These are phyloP conservation scores for Cladosporium sphaerospermum DNA, from an alignment of 2,329 filamentous ascomycete genomes.

Conservation along the genomic window DNA sequence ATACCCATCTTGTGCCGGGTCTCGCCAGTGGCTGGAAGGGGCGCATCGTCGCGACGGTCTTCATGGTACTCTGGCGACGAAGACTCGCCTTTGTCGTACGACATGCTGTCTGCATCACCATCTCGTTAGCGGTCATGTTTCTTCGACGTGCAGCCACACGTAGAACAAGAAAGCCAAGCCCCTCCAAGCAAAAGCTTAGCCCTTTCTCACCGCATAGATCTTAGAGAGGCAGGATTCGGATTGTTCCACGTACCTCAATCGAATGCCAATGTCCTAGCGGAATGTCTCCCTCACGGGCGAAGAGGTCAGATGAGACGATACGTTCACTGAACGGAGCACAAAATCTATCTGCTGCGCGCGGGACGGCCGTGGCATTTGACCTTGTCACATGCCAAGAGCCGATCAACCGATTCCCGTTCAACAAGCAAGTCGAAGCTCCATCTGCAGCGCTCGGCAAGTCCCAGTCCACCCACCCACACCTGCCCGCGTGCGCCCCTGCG, in stretches of 20 bases:
- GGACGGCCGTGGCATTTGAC: not conserved
- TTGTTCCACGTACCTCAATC: too few species aligned
- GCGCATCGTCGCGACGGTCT: constrained; percentile 16
- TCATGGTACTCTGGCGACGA: constrained; percentile 13
- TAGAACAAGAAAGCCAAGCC: constrained; percentile 1
- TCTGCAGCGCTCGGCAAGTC: not conserved
- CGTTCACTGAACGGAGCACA: not conserved
- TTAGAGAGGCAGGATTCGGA: not conserved
- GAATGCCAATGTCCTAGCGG: too few species aligned
- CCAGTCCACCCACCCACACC: not conserved
- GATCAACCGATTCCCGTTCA: not conserved
- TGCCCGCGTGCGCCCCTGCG: not conserved
- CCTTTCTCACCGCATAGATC: not conserved
- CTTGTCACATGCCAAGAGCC: constrained; percentile 1
- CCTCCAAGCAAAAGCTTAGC: constrained; percentile 7
- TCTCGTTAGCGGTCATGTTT: not conserved
- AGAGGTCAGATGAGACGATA: not conserved
- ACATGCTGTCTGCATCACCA: constrained; percentile 10
- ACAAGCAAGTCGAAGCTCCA: constrained; percentile 9
- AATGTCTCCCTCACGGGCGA: too few species aligned
- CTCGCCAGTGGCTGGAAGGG: constrained; percentile 16
- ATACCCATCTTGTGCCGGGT: constrained; percentile 31
- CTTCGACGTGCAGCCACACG: not conserved
- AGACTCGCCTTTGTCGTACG: constrained; percentile 12
- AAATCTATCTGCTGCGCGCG: not conserved